Percentiles rank a stretch among this genome's conserved stretches.
These are phyloP conservation scores for Solanum clarkiae DNA, from an alignment of 257 asterid species.

Conservation along the genomic window DNA sequence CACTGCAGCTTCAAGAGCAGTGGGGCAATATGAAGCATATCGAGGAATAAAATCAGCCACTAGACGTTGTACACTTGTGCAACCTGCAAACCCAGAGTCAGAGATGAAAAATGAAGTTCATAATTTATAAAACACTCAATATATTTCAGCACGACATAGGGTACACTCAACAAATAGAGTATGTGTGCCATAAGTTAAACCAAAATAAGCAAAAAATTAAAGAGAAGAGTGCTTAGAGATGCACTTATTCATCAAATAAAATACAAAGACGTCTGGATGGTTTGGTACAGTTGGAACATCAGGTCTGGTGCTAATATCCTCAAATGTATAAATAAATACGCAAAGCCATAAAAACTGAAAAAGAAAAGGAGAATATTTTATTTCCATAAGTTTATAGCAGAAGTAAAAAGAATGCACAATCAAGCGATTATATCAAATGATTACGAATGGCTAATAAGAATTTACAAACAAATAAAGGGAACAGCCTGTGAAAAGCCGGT, in stretches of 20 bases:
- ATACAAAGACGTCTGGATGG: neutral
- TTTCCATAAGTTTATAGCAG: neutral
- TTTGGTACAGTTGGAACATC: neutral
- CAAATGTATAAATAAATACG: neutral
- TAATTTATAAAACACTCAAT: neutral
- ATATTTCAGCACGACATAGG: neutral
- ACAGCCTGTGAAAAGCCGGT: neutral
- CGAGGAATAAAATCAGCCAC: conserved; percentile 65
- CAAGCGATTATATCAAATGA: neutral
- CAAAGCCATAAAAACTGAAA: neutral
- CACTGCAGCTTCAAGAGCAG: conserved; percentile 77
- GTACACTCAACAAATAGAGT: neutral
- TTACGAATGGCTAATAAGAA: neutral
- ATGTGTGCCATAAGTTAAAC: neutral
- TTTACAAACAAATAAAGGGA: neutral
- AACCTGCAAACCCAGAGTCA: conserved; percentile 37
- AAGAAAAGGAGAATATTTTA: neutral
- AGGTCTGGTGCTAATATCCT: neutral
- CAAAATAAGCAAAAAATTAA: neutral
- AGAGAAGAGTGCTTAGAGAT: neutral
- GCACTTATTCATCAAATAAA: neutral
- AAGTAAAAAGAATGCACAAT: neutral
- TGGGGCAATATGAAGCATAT: conserved; percentile 62
- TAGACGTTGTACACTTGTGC: conserved; percentile 56
- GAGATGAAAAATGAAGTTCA: neutral